Evolutionary conservation across 2,329 filamentous ascomycete genomes (phyloP), one percentile per base, ranked within the genome.

Genomic region (Xylaria multiplex): DNA sequence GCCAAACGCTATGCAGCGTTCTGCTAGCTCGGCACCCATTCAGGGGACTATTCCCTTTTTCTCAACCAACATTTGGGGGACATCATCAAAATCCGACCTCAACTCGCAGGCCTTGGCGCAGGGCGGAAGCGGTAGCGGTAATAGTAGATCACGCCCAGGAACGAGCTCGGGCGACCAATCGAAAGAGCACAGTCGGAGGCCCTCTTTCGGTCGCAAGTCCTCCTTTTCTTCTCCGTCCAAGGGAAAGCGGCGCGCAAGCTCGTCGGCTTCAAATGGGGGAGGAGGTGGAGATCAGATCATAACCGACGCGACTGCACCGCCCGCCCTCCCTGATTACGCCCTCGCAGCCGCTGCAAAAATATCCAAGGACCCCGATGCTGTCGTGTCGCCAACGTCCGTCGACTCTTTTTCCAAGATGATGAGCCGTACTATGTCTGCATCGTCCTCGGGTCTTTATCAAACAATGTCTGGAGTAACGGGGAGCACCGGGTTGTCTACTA

Each of bases 291-390:
- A 59, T 40, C 71, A 72, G 46, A 72, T 72, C 40, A 64, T 73
- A 52, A 83, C 81, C 59, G 83, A 85, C 76, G 81, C 79, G 56
- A 71, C 81, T 24, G 79, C 78, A 50, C 85, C 85, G 40, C 84
- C 85, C n/a, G 83, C 84, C 6, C 79, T 87, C 19, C 84, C 85
- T 52, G 83, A 86, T 59, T 84, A 85, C 76, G 83, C 83, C 4
- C 81, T 85, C 62, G 76, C 82, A n/a, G 81, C 81, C 50, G 80
- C 82, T 3, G 82, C 83, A 42, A 84, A 83, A 71, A 55, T 71
- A 43, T 49, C 68, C 35, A 77, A 69, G 50, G 78, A 77, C 58
- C 68, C 68, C 66, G 76, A 77, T 54, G 71, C 68, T 58, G 72
- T 77, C 32, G 72, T 72, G 48, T 77, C 79, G 30, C 77, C 78